Evolutionary conservation across 2,329 filamentous ascomycete species (phyloP), one percentile per base, ranked within the genome.

Genomic region (Ascochyta lentis): DNA sequence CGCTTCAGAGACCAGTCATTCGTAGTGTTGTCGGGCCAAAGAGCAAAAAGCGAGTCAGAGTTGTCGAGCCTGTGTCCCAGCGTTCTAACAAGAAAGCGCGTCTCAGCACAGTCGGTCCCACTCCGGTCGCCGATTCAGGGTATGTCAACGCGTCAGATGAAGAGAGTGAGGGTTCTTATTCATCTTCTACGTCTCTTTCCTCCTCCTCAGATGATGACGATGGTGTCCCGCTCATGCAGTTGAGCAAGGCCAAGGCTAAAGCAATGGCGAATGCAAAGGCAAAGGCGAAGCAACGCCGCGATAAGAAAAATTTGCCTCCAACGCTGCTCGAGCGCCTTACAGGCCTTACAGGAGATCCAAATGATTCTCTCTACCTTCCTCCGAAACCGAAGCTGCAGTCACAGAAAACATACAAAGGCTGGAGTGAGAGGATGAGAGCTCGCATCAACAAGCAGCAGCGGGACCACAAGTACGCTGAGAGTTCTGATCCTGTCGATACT

Each of bases 281-380:
- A 16, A 47, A 42, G 13, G 35, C 35, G 15, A 56, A 47, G 19
- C 61, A 56, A 13, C 51, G 59, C 29, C 34, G 47, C n/a, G 54
- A 52, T 35, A 61, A 60, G 23, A 43, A 45, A 3, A 42, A 48
- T 1, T 50, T 58, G 31, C 34, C 34, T 10, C 70, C 70, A 8
- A 73, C 72, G 8, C 46, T 73, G 33, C 58, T 71, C n/a, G 66
- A 75, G 45, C 70, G 69, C n/a, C 58, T 75, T 39, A 69, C 69
- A 39, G 72, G 72, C 40, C 64, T 73, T 23, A 74, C 71, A 8
- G 72, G 71, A 15, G 61, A 75, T 57, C 64, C 63, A 3, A 64
- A 68, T n/a, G 65, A 69, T 10, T 68, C 68, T 12, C 58, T 68
- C 24, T 71, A 70, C 37, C 56, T 63, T 15, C 62, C 59, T 26